A percentile compares a stretch with the other conserved stretches of the same genome.
Evolutionary conservation across 495 filamentous ascomycete genomes (phyloP).

Genomic region (Talaromyces liani): DNA sequence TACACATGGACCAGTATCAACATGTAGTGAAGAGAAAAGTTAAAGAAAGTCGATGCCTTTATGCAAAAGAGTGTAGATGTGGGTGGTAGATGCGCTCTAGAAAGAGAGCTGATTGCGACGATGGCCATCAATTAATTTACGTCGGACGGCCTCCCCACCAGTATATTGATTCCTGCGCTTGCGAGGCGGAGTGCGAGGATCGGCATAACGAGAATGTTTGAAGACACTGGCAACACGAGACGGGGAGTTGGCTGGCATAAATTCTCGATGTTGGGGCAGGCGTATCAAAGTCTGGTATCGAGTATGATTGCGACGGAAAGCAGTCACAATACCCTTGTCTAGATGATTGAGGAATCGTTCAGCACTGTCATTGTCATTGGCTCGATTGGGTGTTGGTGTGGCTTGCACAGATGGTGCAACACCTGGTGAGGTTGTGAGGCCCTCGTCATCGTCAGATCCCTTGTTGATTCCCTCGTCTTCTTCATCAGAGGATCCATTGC

Average conservation of each 20-base stretch:
- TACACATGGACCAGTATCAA: background rate
- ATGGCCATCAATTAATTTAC: slow-evolving; percentile 41
- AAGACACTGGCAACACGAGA: slow-evolving; percentile 41
- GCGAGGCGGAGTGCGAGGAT: slow-evolving; percentile 35
- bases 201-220: slow-evolving; percentile 34
- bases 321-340: slow-evolving; percentile 61
- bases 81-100: slow-evolving; percentile 10
- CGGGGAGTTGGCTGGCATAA: slow-evolving; percentile 42
- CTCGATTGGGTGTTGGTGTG: slow-evolving; percentile 43
- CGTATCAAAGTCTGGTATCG: slow-evolving; percentile 61
- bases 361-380: slow-evolving; percentile 44
- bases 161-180: slow-evolving; percentile 34
- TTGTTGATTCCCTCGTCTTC: slow-evolving; percentile 32
- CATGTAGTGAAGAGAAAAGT: background rate
- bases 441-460: slow-evolving; percentile 33
- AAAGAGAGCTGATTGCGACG: slow-evolving; percentile 34
- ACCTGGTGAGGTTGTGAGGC: slow-evolving; percentile 30
- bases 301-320: slow-evolving; percentile 72
- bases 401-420: slow-evolving; percentile 28
- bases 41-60: background rate
- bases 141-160: slow-evolving; percentile 38
- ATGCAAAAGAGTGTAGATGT: background rate
- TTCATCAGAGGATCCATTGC: slow-evolving; percentile 51
- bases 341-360: slow-evolving; percentile 60
- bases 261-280: slow-evolving; percentile 47